Evolutionary conservation across 1,284 basidiomycete genomes (phyloP).

Genomic region (Schizophyllum commune): DNA sequence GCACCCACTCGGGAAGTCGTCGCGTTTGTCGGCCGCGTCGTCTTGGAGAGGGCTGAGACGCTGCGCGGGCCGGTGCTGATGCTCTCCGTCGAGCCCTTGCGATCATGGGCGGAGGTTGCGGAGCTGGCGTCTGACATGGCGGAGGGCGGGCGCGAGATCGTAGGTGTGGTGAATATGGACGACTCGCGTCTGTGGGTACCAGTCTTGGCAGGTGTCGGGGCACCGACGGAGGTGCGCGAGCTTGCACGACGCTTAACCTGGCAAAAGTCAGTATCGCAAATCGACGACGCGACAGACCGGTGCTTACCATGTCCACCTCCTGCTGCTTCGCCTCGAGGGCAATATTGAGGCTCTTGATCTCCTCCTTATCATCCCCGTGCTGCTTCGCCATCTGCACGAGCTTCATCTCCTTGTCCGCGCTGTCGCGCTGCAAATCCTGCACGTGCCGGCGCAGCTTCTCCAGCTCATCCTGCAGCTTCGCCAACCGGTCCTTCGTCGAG

Average conservation of each 20-base stretch:
- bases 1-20: neutral
- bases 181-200: constrained; percentile 44
- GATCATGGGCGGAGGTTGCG: constrained; percentile 23
- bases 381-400: constrained; percentile 69
- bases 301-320: constrained; percentile 76
- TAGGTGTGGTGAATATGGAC: constrained; percentile 41
- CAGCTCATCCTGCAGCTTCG: constrained; percentile 51
- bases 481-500: constrained; percentile 40
- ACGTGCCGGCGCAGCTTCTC: constrained; percentile 58
- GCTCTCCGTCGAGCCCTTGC: constrained; percentile 20
- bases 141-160: constrained; percentile 42
- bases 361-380: constrained; percentile 64
- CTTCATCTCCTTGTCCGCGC: constrained; percentile 76
- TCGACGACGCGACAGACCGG: neutral
- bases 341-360: constrained; percentile 73
- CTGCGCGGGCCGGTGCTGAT: constrained; percentile 13
- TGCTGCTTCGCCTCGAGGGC: constrained; percentile 87
- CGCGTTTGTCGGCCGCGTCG: constrained; percentile 35
- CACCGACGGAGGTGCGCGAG: constrained; percentile 53
- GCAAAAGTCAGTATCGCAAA: neutral
- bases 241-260: constrained; percentile 71
- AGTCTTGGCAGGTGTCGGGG: constrained; percentile 42
- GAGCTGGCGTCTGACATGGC: constrained; percentile 45
- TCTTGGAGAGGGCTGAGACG: constrained; percentile 35
- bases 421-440: constrained; percentile 68